phyloP scores from a whole-genome alignment of 148 eudicot species.

The Polygonum maritimum region DNA sequence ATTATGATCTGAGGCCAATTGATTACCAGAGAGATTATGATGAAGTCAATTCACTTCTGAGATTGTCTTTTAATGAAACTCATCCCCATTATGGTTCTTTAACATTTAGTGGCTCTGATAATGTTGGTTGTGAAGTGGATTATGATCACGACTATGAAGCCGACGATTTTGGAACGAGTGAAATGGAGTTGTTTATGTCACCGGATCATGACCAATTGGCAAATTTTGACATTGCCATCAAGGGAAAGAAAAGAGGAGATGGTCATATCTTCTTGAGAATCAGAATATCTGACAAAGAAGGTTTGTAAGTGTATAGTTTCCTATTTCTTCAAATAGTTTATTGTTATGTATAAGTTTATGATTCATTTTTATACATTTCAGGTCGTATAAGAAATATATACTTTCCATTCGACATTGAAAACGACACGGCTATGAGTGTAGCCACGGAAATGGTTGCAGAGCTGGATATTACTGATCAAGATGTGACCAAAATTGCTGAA shows the following conservation, averaged over 20 bases:
- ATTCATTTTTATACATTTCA: conserved; percentile 18
- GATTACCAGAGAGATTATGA: conserved; percentile 24
- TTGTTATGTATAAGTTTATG: not conserved
- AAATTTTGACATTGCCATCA: conserved; percentile 35
- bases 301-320: conserved; percentile 19
- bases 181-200: conserved; percentile 30
- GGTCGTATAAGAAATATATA: conserved; percentile 68
- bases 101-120: conserved; percentile 20
- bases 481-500: conserved; percentile 64
- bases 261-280: conserved; percentile 56
- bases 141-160: conserved; percentile 28
- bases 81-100: conserved; percentile 20
- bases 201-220: conserved; percentile 35
- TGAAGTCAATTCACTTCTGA: conserved; percentile 21
- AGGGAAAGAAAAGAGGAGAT: conserved; percentile 51
- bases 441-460: conserved; percentile 81
- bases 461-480: conserved; percentile 61
- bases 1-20: conserved; percentile 20
- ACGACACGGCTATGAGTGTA: conserved; percentile 62
- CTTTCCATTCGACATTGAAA: conserved; percentile 68
- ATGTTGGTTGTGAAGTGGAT: conserved; percentile 28
- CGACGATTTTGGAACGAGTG: conserved; percentile 29
- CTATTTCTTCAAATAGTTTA: not conserved
- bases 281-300: conserved; percentile 62
- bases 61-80: conserved; percentile 19